Evolutionary conservation across 352 stramenopile species (phyloP).

Genomic region (Globisporangium nagaii): DNA sequence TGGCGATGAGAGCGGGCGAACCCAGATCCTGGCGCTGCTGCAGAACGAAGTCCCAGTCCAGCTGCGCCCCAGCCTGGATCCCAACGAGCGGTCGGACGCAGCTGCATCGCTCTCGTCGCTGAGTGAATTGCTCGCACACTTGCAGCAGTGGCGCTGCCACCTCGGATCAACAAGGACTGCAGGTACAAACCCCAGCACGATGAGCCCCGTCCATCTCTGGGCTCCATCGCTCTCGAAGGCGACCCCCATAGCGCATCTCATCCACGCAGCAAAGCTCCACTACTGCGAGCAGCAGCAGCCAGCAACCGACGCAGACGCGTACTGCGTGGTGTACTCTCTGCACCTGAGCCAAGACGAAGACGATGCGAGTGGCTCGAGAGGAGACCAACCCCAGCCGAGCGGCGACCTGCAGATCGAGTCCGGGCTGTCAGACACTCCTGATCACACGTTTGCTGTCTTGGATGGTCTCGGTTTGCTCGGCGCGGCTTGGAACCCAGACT

Average conservation of each 20-base stretch:
- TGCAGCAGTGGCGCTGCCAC: not conserved
- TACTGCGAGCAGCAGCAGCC: not conserved
- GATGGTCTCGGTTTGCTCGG: slow-evolving; percentile 3
- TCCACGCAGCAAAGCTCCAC: not conserved
- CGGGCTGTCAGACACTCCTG: not conserved
- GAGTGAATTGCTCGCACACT: slow-evolving; percentile 5
- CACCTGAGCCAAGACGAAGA: not conserved
- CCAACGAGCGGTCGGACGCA: not conserved
- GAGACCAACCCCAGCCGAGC: too few species aligned
- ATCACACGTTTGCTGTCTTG: slow-evolving; percentile 6
- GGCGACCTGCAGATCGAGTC: too few species aligned
- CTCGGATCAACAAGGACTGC: not conserved
- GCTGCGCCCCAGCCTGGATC: not conserved
- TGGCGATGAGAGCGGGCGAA: not conserved
- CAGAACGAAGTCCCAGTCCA: slow-evolving; percentile 1
- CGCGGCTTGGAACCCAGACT: not conserved
- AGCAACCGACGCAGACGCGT: not conserved
- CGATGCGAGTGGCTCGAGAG: too few species aligned
- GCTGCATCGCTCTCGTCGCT: not conserved
- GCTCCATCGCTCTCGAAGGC: not conserved
- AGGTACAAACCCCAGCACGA: not conserved
- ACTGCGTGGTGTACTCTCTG: not conserved
- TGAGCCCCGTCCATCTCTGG: not conserved
- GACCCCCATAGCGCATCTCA: not conserved
- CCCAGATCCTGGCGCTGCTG: not conserved